phyloP scores from a whole-genome alignment of 352 stramenopile species.

The Pilasporangium apinafurcum region DNA sequence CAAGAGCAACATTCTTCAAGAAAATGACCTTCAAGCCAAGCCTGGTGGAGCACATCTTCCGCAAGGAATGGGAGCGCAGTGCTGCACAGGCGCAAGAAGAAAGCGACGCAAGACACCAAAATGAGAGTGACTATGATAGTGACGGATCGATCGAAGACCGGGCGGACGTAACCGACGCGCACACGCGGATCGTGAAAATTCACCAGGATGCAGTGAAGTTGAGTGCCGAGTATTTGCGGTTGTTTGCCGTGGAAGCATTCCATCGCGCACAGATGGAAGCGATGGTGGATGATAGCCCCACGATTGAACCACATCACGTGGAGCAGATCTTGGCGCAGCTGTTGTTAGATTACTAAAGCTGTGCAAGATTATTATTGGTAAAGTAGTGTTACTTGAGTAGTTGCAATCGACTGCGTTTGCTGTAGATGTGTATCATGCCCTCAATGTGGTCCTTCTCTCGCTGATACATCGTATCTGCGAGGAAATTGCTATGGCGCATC shows the following conservation, averaged over 20 bases:
- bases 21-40: slow-evolving; percentile 42
- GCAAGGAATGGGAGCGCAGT: slow-evolving; percentile 41
- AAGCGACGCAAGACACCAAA: slow-evolving; percentile 6
- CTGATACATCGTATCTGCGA: slow-evolving; percentile 32
- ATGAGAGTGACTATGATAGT: slow-evolving; percentile 26
- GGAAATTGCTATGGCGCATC: slow-evolving; percentile 42
- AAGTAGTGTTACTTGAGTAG: background rate
- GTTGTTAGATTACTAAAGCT: slow-evolving; percentile 77
- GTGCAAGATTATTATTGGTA: no score
- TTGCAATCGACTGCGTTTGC: slow-evolving; percentile 3
- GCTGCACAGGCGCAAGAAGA: background rate
- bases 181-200: slow-evolving; percentile 60
- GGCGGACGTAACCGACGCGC: slow-evolving; percentile 14
- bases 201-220: slow-evolving; percentile 66
- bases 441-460: slow-evolving; percentile 27
- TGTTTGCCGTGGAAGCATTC: slow-evolving; percentile 74
- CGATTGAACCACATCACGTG: slow-evolving; percentile 67
- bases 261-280: slow-evolving; percentile 81
- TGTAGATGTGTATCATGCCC: slow-evolving; percentile 14
- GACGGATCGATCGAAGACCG: slow-evolving; percentile 34
- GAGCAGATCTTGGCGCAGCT: slow-evolving; percentile 80
- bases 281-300: slow-evolving; percentile 77
- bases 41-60: slow-evolving; percentile 73
- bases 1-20: background rate
- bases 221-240: slow-evolving; percentile 61